Evolutionary conservation across 768 basidiomycete species (phyloP), one percentile per base, ranked within the genome.

Genomic region (Sarcomyxa edulis): DNA sequence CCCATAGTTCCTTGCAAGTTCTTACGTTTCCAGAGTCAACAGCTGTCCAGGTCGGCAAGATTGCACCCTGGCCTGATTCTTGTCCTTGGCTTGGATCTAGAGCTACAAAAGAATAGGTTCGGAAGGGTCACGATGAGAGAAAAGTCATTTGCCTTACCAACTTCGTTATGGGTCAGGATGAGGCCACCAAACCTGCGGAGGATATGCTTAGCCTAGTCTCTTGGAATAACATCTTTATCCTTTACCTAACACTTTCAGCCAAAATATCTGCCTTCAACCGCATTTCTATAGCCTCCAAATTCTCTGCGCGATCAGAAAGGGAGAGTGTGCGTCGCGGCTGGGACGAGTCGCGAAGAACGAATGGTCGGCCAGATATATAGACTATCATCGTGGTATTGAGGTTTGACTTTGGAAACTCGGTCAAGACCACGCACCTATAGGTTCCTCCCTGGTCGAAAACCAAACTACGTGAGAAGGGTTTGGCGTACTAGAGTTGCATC

Each of bases 361-460:
- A 98, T 0, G 96, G 92, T 31, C 91, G 78, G 3, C 87, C 91
- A 30, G 88, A 89, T 43, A 93, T 89, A 54, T 90, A 91, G 29
- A 91, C 80, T 83, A 63, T n/a, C n/a, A n/a, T n/a, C n/a, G n/a
- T n/a, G n/a, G n/a, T n/a, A n/a, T n/a, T n/a, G n/a, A n/a, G 42
- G 40, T 35, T 24, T 28, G 47, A 53, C n/a, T n/a, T n/a, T n/a
- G 47, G 43, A 47, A 35, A 15, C n/a, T n/a, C n/a, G n/a, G n/a
- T n/a, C n/a, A n/a, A n/a, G n/a, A n/a, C n/a, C n/a, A 68, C 81
- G 44, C 59, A 91, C 92, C 78, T 37, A 95, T 78, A 4, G 94
- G 93, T 55, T 98, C 96, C 60, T 99, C 96, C 48, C 96, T 74
- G 9, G 95, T 96, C 20, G 87, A 96, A 60, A 98, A 91, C 92